Evolutionary conservation across 306 rosid species (phyloP).

Genomic region (Rosa lucieae): DNA sequence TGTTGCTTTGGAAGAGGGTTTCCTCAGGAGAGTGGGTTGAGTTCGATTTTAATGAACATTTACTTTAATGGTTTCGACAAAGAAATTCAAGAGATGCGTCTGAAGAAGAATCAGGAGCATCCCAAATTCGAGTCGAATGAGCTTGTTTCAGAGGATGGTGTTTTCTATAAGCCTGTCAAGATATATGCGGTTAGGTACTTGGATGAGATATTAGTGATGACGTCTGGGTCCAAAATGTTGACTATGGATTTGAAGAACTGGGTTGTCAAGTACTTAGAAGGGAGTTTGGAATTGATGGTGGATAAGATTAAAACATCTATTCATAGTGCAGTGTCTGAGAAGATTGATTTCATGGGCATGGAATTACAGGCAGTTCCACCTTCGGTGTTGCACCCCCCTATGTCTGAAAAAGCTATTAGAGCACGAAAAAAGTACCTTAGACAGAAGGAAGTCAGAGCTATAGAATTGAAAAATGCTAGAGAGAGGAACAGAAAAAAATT

Average conservation of each 20-base stretch:
- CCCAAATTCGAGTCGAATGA: conserved; percentile 35
- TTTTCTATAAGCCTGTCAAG: conserved; percentile 76
- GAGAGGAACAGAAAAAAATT: conserved; percentile 77
- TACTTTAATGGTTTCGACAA: conserved; percentile 78
- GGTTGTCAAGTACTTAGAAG: conserved; percentile 57
- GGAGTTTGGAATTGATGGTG: conserved; percentile 55
- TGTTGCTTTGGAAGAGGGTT: conserved; percentile 64
- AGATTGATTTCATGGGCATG: conserved; percentile 79
- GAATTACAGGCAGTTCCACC: conserved; percentile 77
- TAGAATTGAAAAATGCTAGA: conserved; percentile 75
- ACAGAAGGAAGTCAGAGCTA: conserved; percentile 79
- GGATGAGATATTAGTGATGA: conserved; percentile 72
- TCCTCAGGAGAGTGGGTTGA: conserved; percentile 81
- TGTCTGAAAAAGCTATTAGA: conserved; percentile 79
- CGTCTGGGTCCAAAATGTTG: conserved; percentile 67
- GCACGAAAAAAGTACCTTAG: conserved; percentile 82
- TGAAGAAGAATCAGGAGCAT: conserved; percentile 46
- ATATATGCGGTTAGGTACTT: conserved; percentile 81
- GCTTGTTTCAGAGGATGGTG: conserved; percentile 35
- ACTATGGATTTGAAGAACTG: conserved; percentile 59
- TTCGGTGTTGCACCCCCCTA: conserved; percentile 60
- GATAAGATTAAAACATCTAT: conserved; percentile 58
- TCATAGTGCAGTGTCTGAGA: conserved; percentile 87
- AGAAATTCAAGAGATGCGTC: conserved; percentile 68
- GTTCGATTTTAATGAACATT: conserved; percentile 62